Evolutionary conservation across 345 rosid species (phyloP), one percentile per base, ranked within the genome.

Genomic region (Geranium brycei): DNA sequence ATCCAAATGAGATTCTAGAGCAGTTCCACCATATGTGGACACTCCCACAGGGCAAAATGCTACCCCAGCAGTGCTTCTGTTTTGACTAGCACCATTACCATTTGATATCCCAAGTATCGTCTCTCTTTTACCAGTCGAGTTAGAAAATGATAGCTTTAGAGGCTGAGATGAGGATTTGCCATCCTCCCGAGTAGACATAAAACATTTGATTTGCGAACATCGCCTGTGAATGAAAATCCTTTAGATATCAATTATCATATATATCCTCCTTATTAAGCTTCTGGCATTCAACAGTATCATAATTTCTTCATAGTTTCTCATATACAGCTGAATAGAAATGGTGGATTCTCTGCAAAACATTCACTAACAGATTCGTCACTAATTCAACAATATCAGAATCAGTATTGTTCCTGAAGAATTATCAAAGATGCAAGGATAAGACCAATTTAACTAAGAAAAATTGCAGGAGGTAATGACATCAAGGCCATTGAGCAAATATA

Each of bases 1-100:
- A 19, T 13, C 77, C 35, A 80, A 63, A 64, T 62, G 66, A 19
- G 80, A 51, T 59, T 72, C 80, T 62, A 38, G 58, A 38, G 58
- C 55, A 59, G 62, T 61, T 3, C 78, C 86, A 19, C 66, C 71
- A 55, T 58, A 72, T 5, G 83, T 60, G 61, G 51, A 57, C 51
- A 62, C 80, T 71, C 84, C 85, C 31, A 78, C 35, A 0, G 83
- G 66, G 53, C 77, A 76, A 71, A 62, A 59, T 30, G 80, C 64
- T 72, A 72, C 83, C 55, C 75, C 76, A 47, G 60, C 31, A 19
- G 68, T 62, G 64, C 75, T 78, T 75, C 78, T 76, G 80, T 72
- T 79, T 62, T 64, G 61, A 69, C 59, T 62, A 1, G 66, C 40
- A 58, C 69, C 31, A 53, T 11, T 18, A 15, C 17, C 59, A 62